Evolutionary conservation across 148 eudicot genomes (phyloP).

Genomic region (Amaranthus hypochondriacus): DNA sequence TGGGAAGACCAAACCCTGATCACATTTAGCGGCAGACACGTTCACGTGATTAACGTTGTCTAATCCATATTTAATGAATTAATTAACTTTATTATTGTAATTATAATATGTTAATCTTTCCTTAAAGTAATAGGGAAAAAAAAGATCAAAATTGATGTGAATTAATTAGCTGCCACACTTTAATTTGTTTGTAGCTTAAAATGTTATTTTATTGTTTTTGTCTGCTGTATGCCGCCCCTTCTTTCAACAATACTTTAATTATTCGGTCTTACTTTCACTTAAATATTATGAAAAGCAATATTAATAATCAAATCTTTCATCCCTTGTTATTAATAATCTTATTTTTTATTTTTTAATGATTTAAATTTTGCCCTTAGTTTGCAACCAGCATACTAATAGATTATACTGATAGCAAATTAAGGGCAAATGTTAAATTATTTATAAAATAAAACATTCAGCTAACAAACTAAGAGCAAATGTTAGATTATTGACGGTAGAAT

Average conservation of each 20-base stretch:
- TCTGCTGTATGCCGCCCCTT: slow-evolving; percentile 4
- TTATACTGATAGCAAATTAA: too few species aligned
- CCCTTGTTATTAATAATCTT: too few species aligned
- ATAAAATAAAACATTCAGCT: too few species aligned
- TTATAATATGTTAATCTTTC: not conserved
- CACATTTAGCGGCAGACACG: not conserved
- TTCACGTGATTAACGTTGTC: slow-evolving; percentile 28
- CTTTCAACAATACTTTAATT: not conserved
- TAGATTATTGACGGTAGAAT: too few species aligned
- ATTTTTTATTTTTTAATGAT: too few species aligned
- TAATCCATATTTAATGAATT: not conserved
- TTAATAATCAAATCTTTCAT: too few species aligned
- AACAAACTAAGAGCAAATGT: too few species aligned
- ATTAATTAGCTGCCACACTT: not conserved
- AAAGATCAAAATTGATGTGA: slow-evolving; percentile 2
- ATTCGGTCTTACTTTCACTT: not conserved
- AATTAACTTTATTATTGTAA: not conserved
- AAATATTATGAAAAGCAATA: not conserved
- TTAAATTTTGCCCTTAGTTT: too few species aligned
- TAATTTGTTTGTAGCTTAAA: not conserved
- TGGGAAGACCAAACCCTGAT: slow-evolving; percentile 14
- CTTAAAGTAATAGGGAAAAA: not conserved
- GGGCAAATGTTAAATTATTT: too few species aligned
- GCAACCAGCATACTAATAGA: too few species aligned
- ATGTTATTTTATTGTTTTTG: not conserved